Evolutionary conservation across 2,329 filamentous ascomycete genomes (phyloP).

Genomic region (Ceratocystis albifundus): DNA sequence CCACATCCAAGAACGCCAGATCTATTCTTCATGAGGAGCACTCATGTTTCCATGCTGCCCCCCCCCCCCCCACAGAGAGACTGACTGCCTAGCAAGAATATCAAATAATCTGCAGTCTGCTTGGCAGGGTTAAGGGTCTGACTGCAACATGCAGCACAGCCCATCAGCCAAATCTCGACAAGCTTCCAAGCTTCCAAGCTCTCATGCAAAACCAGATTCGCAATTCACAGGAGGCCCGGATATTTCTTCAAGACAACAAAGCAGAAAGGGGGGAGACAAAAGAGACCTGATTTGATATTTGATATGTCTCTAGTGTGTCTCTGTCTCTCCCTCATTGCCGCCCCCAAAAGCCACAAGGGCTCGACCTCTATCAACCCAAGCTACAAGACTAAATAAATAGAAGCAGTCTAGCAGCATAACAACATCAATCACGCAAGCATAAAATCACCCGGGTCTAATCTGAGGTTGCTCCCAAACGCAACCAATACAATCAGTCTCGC

Average conservation of each 20-base stretch:
- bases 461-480: no score
- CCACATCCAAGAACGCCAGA: no score
- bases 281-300: no score
- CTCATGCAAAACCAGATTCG: neutral
- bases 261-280: neutral
- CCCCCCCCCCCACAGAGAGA: no score
- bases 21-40: no score
- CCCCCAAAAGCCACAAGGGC: neutral
- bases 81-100: neutral
- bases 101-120: neutral
- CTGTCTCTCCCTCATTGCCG: neutral
- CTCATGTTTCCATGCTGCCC: no score
- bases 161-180: conserved; percentile 4
- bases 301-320: neutral
- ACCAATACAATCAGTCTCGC: no score
- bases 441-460: no score
- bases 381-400: neutral
- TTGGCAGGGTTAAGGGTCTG: conserved; percentile 1
- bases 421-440: no score
- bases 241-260: conserved; percentile 3
- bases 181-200: neutral
- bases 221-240: neutral
- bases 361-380: neutral
- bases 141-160: neutral
- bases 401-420: neutral